A percentile compares a stretch with the other conserved stretches of the same genome.
These are phyloP conservation scores for Candida loeiensis DNA, from an alignment of 805 yeast species.

Conservation along the genomic window DNA sequence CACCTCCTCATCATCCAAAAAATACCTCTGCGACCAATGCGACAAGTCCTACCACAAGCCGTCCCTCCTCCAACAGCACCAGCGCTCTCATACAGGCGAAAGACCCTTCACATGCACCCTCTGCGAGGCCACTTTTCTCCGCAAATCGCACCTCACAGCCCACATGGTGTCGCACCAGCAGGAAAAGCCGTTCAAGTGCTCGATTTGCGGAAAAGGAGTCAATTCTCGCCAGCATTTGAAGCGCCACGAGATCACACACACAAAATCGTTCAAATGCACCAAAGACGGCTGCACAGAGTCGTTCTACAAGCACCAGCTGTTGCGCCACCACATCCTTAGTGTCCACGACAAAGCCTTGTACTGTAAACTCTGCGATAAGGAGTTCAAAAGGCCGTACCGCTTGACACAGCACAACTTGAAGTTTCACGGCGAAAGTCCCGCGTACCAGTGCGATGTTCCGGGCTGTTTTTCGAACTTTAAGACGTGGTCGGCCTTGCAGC, in stretches of 20 bases:
- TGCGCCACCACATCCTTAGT: constrained; percentile 65
- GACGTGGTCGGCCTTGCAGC: constrained; percentile 70
- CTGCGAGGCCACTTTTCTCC: constrained; percentile 64
- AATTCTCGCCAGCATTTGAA: constrained; percentile 75
- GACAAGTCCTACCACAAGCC: constrained; percentile 78
- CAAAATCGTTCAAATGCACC: constrained; percentile 56
- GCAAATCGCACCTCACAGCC: constrained; percentile 78
- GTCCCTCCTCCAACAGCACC: constrained; percentile 76
- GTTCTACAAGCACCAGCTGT: constrained; percentile 72
- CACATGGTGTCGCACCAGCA: constrained; percentile 63
- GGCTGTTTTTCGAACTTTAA: constrained; percentile 60
- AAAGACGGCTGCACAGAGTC: constrained; percentile 60
- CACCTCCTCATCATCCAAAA: constrained; percentile 33
- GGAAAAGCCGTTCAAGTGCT: constrained; percentile 69
- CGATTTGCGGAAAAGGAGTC: constrained; percentile 77
- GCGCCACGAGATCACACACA: constrained; percentile 82
- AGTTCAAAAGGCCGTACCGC: constrained; percentile 61
- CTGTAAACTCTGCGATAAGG: constrained; percentile 62
- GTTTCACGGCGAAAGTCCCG: constrained; percentile 55
- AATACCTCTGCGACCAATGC: constrained; percentile 61
- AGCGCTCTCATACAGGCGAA: constrained; percentile 72
- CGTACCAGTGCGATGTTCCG: constrained; percentile 58
- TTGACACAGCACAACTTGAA: constrained; percentile 63
- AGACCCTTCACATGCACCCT: constrained; percentile 67
- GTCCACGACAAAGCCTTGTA: constrained; percentile 56